Evolutionary conservation across 2,329 filamentous ascomycete species (phyloP), one percentile per base, ranked within the genome.

Genomic region (Talaromyces sp.): DNA sequence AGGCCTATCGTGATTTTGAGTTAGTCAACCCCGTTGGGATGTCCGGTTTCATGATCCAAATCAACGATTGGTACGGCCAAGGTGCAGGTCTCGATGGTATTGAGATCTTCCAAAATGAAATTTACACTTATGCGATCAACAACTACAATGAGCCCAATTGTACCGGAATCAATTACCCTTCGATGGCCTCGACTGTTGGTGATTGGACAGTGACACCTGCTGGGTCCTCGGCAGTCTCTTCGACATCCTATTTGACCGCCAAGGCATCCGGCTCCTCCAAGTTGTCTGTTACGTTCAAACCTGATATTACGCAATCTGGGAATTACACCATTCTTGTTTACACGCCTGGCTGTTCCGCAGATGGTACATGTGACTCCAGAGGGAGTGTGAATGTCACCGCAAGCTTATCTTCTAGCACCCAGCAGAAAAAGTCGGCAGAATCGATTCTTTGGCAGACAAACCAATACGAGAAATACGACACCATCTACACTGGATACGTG

Each of bases 401-500:
- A 35, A 82, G 81, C 26, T 86, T 94, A 79, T 83, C 85, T 2
- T 73, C 72, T 43, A 70, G 70, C 31, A 75, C 66, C 68, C 80
- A 70, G 68, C 76, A 59, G 70, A 74, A 67, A 66, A 77, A 67
- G 64, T 79, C 83, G 5, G 80, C 87, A 60, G 81, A 84, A 29
- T 85, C 81, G 0, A 82, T 84, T 0, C 78, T 97, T 8, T 95
- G 84, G 71, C 94, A 99, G 75, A 96, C 92, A 19, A 99, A 99
- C 76, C 84, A 95, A 72, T 95, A 88, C 73, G 93, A 97, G 79
- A 99, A 99, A 75, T 97, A 96, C 70, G 94, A 99, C 71, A 87
- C 90, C 66, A 87, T 99, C 61, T 96, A 92, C 75, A 89, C 88
- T 65, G 94, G 92, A 53, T 86, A 86, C 65, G 86, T 99, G 58